Base-by-base conservation (phyloP, 139 green algal species). In the Closterium sp. region DNA sequence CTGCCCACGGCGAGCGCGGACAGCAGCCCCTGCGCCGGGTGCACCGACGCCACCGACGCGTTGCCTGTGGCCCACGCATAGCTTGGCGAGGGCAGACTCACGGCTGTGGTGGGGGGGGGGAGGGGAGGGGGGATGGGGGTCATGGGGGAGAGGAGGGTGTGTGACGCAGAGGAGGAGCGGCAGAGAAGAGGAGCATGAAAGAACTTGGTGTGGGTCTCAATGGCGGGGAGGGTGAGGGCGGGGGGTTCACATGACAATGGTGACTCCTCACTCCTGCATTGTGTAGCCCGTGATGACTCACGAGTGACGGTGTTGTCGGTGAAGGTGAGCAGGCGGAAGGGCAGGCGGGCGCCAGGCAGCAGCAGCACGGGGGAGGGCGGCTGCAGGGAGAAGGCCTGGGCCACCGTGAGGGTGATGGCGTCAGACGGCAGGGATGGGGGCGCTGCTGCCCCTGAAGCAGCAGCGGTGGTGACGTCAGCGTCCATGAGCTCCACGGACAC, bases 341-440 rank as follows among this genome's bases (percentile, higher is more conserved):
- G 87, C 33, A 91, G 33, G 34, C 55, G 81, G 33, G 32, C 34
- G 66, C 88, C 88, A 25, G 91, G 83, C 32, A 92, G 33, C 21
- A 93, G 16, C 30, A 87, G 93, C 33, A 93, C 34, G 32, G 91
- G 91, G 19, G 88, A 93, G 35, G 87, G 87, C 30, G 91, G 91
- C 34, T 88, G 31, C 28, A 93, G 32, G 86, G 36, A 93, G 69
- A 93, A 92, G 21, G 91, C 91, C 87, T 93, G 89, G 10, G 91
- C 91, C n/a, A 93, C 91, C 81, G 91, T 93, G 16, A 93, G 84
- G 16, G 30, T 35, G 19, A 93, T 43, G 35, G 88, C 33, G 32
- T 93, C 32, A 31, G 28, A 93, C 12, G 43, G 23, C 81, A 33
- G 30, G 5, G 81, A 91, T 28, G 28, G 16, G 3, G 55, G 16